Conservation (phyloP, 208 protist species). For the Phytomonas serpens region DNA sequence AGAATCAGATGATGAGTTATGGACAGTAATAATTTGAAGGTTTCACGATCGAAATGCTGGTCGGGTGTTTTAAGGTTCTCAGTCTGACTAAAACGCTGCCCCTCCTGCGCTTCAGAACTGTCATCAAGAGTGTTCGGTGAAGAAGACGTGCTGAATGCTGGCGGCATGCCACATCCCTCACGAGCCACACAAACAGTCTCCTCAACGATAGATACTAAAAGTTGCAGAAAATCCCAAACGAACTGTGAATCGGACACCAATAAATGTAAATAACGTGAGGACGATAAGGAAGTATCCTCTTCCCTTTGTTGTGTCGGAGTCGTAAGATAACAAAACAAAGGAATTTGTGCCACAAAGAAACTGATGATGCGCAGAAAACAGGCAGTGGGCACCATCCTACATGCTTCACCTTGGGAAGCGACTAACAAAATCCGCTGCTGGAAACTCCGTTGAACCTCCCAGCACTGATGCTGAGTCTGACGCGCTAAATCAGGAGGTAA, state of each 20-base stretch:
- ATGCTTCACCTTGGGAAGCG: not conserved
- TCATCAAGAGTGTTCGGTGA: not conserved
- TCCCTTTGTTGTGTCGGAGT: not conserved
- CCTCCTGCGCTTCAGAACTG: not conserved
- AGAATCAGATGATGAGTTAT: not conserved
- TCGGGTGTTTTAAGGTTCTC: not conserved
- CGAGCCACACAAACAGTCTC: not conserved
- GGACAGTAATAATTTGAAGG: not conserved
- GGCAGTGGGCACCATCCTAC: not conserved
- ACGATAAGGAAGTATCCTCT: not conserved
- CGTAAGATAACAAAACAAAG: not conserved
- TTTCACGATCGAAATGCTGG: not conserved
- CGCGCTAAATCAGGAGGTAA: not conserved
- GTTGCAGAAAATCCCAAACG: not conserved
- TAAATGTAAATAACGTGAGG: not conserved
- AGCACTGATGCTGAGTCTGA: not conserved
- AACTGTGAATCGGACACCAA: not conserved
- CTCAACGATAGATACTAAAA: not conserved
- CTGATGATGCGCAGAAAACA: conserved; percentile 1
- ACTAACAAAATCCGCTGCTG: not conserved
- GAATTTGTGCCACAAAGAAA: not conserved
- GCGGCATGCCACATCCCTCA: not conserved
- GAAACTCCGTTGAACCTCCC: not conserved
- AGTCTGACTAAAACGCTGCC: not conserved
- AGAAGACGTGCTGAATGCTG: not conserved